Base-by-base conservation (phyloP, 129 eudicot genomes). In the Solidago caesia region DNA sequence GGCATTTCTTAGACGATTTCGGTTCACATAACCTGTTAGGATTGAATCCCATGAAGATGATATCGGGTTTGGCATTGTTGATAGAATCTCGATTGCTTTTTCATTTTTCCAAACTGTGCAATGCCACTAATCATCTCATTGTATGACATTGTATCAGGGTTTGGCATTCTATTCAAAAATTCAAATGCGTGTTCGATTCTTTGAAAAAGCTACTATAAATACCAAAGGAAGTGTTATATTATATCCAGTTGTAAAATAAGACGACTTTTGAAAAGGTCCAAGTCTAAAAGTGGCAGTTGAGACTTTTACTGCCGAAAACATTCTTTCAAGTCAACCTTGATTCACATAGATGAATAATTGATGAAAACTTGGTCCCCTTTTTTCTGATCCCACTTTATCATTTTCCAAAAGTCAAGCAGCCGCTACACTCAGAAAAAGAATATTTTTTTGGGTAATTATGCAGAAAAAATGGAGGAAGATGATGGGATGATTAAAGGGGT, bases 31-130 rank as follows among this genome's bases (percentile, higher is more conserved):
- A 16, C 95, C 90, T 15, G 98, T 85, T 73, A 92, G 63, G 33
- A 92, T 86, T 4, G 98, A 75, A 62, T 87, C 89, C 95, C 95
- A 87, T 0, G 98, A 89, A 70, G 98, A 87, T 16, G 96, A 86
- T 74, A 85, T 86, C 2, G 98, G 83, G 75, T 81, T 77, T 8
- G 92, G 88, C 89, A 87, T 88, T 6, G 53, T 77, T 11, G 71
- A 67, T 47, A 89, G 66, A 57, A 88, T 64, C 25, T 46, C 43
- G 33, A 87, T 64, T 2, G 96, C 98, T 3, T 87, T 85, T 72
- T 89, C 86, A 92, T 76, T 26, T 81, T 75, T 44, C 98, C 98
- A 78, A 77, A 92, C 65, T 81, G 88, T 4, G 90, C 89, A 53
- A 89, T 70, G n/a, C 98, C 90, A 60, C 64, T 82, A n/a, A 92